Evolutionary conservation across 176 grass and related monocot species (phyloP), one percentile per base, ranked within the genome.

Genomic region (Oryza meridionalis): DNA sequence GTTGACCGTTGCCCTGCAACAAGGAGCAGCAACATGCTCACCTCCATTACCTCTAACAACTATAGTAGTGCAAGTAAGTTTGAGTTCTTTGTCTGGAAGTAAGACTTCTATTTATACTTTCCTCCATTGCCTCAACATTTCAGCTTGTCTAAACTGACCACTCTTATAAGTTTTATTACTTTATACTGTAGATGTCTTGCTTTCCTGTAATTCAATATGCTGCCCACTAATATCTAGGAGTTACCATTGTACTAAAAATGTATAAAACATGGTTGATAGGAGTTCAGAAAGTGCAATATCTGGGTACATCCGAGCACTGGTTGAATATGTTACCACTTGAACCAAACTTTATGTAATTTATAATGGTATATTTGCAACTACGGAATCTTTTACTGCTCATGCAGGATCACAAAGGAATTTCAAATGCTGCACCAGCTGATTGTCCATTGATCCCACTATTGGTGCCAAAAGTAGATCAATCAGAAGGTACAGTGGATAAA

Each of bases 321-420:
- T 62, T 63, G 55, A 24, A 77, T 4, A 81, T 12, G 37, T 71
- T 70, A 43, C 22, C 33, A 17, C 42, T 71, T 35, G 11, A 76
- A 82, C 29, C 76, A 38, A 63, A 87, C 43, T 83, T 22, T 71
- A 31, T 22, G 24, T 8, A 5, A 26, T 15, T 61, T 61, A 9
- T 22, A 21, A 9, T n/a, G 16, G 38, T 78, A 73, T 86, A 40
- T 58, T 83, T 29, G 63, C 40, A 38, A 76, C 27, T 44, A 35
- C 55, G n/a, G 51, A 53, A 65, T 67, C 21, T 75, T 86, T 79
- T 59, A 79, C 26, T 71, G 27, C 43, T 86, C 67, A 58, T 88
- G 71, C 81, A 99, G 96, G 96, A 99, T 84, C 93, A 99, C 69
- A 84, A 51, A 81, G 96, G 96, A 83, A 99, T 99, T 92, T 99